These are phyloP conservation scores for Dioscorea zingiberensis DNA, from an alignment of 106 monocot genomes.

Conservation along the genomic window DNA sequence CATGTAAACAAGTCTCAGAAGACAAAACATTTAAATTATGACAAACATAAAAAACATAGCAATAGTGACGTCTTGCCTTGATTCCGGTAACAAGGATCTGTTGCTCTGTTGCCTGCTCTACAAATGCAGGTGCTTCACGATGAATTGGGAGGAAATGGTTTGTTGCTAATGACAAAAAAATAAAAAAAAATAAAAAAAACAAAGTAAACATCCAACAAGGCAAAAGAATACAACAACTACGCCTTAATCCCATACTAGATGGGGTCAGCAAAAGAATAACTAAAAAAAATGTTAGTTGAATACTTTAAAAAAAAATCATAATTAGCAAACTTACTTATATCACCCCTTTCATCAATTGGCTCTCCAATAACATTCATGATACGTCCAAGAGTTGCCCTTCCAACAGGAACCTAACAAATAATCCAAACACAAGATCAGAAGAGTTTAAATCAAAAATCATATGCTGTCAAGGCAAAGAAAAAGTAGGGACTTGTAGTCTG, in stretches of 20 bases:
- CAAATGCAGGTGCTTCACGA: conserved; percentile 75
- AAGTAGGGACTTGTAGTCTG: too few relatives aligned
- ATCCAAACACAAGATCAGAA: too few relatives aligned
- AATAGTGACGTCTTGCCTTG: conserved; percentile 30
- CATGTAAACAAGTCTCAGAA: too few relatives aligned
- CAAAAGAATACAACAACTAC: conserved; percentile 2
- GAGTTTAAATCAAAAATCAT: too few relatives aligned
- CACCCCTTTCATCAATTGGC: conserved; percentile 79
- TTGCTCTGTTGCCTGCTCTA: conserved; percentile 77
- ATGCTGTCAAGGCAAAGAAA: too few relatives aligned
- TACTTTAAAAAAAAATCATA: too few relatives aligned
- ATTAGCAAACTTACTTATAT: conserved; percentile 46
- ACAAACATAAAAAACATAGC: too few relatives aligned
- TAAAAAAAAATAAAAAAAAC: background rate
- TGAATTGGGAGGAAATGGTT: conserved; percentile 79
- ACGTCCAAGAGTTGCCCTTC: conserved; percentile 74
- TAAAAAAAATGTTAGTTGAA: too few relatives aligned
- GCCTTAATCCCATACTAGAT: too few relatives aligned
- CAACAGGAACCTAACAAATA: conserved; percentile 64
- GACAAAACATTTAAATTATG: too few relatives aligned
- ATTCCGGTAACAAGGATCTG: conserved; percentile 87
- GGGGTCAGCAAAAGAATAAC: background rate
- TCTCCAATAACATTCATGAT: conserved; percentile 90
- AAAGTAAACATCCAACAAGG: background rate
- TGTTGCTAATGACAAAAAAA: conserved; percentile 32